Base-by-base conservation (phyloP, 169 alveolate species). In the Eimeria brunetti region DNA sequence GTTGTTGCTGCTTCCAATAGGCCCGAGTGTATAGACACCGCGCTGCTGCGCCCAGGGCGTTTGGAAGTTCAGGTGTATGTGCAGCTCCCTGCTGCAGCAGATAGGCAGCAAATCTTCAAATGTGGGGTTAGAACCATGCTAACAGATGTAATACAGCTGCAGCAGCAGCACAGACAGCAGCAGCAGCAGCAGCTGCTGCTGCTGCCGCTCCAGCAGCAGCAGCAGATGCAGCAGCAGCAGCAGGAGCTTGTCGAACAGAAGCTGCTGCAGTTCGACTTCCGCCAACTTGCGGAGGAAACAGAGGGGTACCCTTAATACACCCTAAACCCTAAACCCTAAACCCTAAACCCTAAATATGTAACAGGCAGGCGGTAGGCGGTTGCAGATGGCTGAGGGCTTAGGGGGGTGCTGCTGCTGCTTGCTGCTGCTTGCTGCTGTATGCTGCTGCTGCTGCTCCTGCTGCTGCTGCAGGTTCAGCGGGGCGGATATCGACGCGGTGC, bases 1-100 rank as follows among this genome's bases (percentile, higher is more conserved):
- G 99, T 99, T 56, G 98, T 99, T 60, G 99, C 99, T 22, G 99
- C 99, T 3, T 99, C 99, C 0, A 99, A 99, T 95, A 97, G 99
- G 83, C 99, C 99, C 8, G 99, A 99, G 96, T 99, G 99, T 41
- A 98, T 99, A 75, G 99, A 99, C 96, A 99, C 99, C 0, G 99
- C 99, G 9, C 98, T 99, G 98, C 97, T 99, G 89, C 97, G 99
- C 76, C 99, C 99, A n/a, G 99, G 99, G 30, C 97, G 99, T 85
- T 95, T 99, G 46, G 99, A 98, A 96, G 97, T 97, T 33, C 94
- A 95, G 84, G 95, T 97, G 58, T 98, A 99, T 97, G 99, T 99
- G n/a, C 99, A 99, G 14, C 97, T 99, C 73, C 99, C 99, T 33
- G 98, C 97, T 89, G 97, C 95, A 91, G 98, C 95, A 44, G 99